Conservation (phyloP, 2,329 filamentous ascomycete genomes). For the Kalmusia sp. region DNA sequence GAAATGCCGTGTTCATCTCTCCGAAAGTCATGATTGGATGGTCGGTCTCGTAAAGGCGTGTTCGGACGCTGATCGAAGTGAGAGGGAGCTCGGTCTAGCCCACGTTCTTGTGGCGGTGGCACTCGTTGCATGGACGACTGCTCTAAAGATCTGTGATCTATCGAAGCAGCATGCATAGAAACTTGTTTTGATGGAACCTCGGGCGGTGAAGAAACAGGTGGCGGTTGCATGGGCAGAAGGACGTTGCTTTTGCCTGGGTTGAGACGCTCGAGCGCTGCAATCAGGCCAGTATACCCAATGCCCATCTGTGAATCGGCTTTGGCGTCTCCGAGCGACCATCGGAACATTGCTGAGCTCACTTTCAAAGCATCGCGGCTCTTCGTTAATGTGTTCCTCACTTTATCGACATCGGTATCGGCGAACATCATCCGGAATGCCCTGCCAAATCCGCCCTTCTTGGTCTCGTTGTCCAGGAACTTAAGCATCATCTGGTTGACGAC, state of each 20-base stretch:
- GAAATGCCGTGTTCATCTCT: slow-evolving; percentile 15
- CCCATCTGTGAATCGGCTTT: slow-evolving; percentile 67
- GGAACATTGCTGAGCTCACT: slow-evolving; percentile 70
- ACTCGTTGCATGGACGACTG: background rate
- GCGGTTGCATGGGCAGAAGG: slow-evolving; percentile 36
- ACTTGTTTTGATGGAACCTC: slow-evolving; percentile 29
- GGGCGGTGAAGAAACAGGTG: slow-evolving; percentile 40
- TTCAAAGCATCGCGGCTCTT: slow-evolving; percentile 67
- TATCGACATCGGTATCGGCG: slow-evolving; percentile 65
- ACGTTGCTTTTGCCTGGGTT: slow-evolving; percentile 36
- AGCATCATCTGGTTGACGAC: slow-evolving; percentile 68
- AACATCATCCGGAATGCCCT: slow-evolving; percentile 66
- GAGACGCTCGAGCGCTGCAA: slow-evolving; percentile 67
- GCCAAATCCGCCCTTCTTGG: slow-evolving; percentile 64
- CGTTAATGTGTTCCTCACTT: slow-evolving; percentile 63
- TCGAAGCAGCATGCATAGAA: slow-evolving; percentile 5
- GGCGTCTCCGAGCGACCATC: slow-evolving; percentile 67
- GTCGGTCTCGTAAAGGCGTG: slow-evolving; percentile 17
- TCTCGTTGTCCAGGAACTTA: slow-evolving; percentile 67
- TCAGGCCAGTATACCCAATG: slow-evolving; percentile 72
- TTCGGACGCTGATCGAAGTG: slow-evolving; percentile 5
- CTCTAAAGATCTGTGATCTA: background rate
- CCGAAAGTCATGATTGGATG: slow-evolving; percentile 20
- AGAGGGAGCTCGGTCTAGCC: background rate
- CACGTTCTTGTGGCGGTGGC: background rate